phyloP scores from a whole-genome alignment of 805 yeast species.

The Lipomyces mesembrius region DNA sequence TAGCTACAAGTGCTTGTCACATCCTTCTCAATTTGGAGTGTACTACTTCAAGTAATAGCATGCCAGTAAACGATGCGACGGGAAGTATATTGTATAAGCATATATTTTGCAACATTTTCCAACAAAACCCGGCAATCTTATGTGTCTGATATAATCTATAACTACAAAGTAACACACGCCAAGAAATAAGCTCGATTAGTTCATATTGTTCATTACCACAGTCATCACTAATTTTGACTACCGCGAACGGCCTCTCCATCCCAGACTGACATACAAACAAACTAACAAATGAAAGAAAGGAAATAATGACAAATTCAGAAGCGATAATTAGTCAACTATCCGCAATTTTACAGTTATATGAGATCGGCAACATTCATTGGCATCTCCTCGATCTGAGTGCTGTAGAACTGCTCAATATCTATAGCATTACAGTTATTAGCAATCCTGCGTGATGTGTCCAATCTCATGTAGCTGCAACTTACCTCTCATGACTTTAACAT shows the following conservation, averaged over 20 bases:
- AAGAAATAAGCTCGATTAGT: constrained; percentile 1
- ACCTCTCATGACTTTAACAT: constrained; percentile 70
- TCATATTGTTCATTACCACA: constrained; percentile 3
- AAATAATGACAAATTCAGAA: constrained; percentile 5
- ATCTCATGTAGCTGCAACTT: constrained; percentile 57
- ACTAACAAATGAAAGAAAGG: not conserved
- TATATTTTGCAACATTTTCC: not conserved
- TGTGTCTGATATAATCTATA: not conserved
- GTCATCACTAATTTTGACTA: constrained; percentile 1
- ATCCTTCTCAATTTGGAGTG: not conserved
- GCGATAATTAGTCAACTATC: not conserved
- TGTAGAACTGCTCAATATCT: constrained; percentile 81
- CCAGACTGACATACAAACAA: not conserved
- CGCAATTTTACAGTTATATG: constrained; percentile 40
- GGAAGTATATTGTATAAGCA: not conserved
- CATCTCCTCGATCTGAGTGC: constrained; percentile 88
- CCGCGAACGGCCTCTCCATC: not conserved
- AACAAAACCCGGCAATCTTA: not conserved
- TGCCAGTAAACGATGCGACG: not conserved
- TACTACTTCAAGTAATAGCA: not conserved
- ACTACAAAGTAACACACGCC: constrained; percentile 2
- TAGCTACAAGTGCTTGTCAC: no score
- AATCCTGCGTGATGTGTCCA: not conserved
- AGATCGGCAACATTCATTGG: constrained; percentile 72
- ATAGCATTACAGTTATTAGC: not conserved